These are phyloP conservation scores for Aspergillus terreus DNA, from an alignment of 2,329 filamentous ascomycete genomes.

Conservation along the genomic window DNA sequence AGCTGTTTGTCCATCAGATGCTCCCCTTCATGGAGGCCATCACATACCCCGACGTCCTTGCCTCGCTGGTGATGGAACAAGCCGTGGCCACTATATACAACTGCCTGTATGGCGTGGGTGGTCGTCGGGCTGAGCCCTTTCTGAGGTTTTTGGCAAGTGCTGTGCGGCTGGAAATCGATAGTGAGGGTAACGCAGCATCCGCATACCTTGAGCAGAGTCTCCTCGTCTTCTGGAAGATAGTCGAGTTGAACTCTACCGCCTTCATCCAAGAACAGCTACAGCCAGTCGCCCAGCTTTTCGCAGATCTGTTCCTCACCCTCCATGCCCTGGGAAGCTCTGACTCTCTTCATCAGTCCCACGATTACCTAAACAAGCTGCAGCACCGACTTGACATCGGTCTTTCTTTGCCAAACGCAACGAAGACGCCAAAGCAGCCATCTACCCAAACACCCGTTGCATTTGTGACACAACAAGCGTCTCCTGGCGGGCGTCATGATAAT, in stretches of 20 bases:
- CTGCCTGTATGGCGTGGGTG: constrained; percentile 41
- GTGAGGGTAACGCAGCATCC: neutral
- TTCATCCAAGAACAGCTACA: constrained; percentile 25
- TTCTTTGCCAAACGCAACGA: neutral
- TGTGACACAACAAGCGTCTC: constrained; percentile 10
- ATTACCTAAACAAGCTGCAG: constrained; percentile 15
- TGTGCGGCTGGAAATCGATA: constrained; percentile 7
- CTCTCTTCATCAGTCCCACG: constrained; percentile 11
- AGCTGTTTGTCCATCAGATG: constrained; percentile 23
- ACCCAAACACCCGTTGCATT: constrained; percentile 7
- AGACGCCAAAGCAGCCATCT: neutral
- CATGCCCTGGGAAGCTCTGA: constrained; percentile 1
- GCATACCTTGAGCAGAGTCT: constrained; percentile 19
- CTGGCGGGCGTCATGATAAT: constrained; percentile 36
- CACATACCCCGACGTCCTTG: constrained; percentile 38
- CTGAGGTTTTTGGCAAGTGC: constrained; percentile 28
- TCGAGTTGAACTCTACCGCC: constrained; percentile 38
- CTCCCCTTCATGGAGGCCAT: constrained; percentile 42
- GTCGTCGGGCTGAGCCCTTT: constrained; percentile 33
- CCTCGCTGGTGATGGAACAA: constrained; percentile 41
- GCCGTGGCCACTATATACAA: constrained; percentile 44
- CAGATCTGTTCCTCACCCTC: constrained; percentile 12
- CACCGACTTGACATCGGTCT: constrained; percentile 21
- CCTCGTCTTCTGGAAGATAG: constrained; percentile 24
- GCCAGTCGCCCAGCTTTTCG: constrained; percentile 14